Base-by-base conservation (phyloP, 2,329 filamentous ascomycete species). In the Cercospora sp. region DNA sequence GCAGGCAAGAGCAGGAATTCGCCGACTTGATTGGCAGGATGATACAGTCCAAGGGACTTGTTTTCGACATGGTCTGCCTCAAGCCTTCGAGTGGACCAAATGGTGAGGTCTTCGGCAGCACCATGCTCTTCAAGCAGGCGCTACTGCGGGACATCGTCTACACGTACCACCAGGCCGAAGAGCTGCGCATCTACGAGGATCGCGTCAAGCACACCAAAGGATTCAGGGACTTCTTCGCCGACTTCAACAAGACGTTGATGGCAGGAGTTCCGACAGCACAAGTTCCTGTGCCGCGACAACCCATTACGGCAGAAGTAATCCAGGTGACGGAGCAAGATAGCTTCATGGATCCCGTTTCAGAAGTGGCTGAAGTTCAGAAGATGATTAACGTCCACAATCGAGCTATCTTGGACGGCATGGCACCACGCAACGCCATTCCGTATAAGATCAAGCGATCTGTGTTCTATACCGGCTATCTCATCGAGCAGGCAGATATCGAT, bases 381-480 rank as follows among this genome's bases (percentile, higher is more conserved):
- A 90, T 97, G 84, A 90, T 98, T 80, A 94, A 97, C 77, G 84
- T 87, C 20, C 94, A 98, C 83, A 99, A 98, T 78, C 80, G 82
- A 3, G 81, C 86, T 26, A 80, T 90, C 48, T 80, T 82, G 72
- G 79, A 70, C 60, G 79, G 77, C 67, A 82, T 78, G 9, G 83
- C 82, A 48, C 83, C 83, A 0, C 77, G 78, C 9, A 80, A 80
- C 58, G 80, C 82, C 36, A 80, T 81, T 57, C 84, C 82, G 1
- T 81, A 95, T 68, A 85, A 87, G 73, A 92, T 99, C 78, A 93
- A 92, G 79, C 94, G 94, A 77, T 92, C 89, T 1, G 90, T 97
- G 60, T 93, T 93, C 80, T 97, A 94, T 80, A 97, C 95, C 1
- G 93, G 92, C 60, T 98, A 99, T 80, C 88, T 97, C 80, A 90